Evolutionary conservation across 2,329 filamentous ascomycete genomes (phyloP).

Genomic region (Neofusicoccum cordaticola): DNA sequence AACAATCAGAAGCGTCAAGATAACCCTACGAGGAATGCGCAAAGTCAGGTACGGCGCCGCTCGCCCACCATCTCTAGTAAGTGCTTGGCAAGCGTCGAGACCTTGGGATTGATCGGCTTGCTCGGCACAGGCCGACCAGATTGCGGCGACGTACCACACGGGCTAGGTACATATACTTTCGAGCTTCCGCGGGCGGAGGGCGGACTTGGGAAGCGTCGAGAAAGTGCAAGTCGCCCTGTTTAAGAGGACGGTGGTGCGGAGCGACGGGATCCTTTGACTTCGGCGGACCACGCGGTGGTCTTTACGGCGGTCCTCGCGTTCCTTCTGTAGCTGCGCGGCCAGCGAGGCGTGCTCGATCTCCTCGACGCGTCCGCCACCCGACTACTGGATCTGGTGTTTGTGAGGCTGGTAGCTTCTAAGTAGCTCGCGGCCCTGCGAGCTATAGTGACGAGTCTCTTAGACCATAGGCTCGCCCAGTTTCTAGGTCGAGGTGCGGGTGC

Average conservation of each 20-base stretch:
- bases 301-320: too few relatives aligned
- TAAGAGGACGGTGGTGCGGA: too few relatives aligned
- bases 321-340: too few relatives aligned
- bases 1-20: background rate
- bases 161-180: background rate
- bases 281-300: too few relatives aligned
- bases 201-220: background rate
- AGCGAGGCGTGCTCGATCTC: background rate
- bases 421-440: conserved; percentile 28
- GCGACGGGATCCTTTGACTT: too few relatives aligned
- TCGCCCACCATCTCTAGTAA: background rate
- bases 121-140: background rate
- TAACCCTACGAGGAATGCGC: background rate
- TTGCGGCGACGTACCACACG: background rate
- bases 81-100: too few relatives aligned
- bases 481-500: conserved; percentile 27
- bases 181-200: background rate
- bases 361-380: background rate
- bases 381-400: background rate
- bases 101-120: too few relatives aligned
- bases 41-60: background rate
- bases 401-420: conserved; percentile 14
- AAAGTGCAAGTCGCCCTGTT: too few relatives aligned
- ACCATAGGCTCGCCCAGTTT: conserved; percentile 28
- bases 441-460: conserved; percentile 28